Conservation (phyloP, 352 stramenopile genomes). For the Pythium utonaiense region DNA sequence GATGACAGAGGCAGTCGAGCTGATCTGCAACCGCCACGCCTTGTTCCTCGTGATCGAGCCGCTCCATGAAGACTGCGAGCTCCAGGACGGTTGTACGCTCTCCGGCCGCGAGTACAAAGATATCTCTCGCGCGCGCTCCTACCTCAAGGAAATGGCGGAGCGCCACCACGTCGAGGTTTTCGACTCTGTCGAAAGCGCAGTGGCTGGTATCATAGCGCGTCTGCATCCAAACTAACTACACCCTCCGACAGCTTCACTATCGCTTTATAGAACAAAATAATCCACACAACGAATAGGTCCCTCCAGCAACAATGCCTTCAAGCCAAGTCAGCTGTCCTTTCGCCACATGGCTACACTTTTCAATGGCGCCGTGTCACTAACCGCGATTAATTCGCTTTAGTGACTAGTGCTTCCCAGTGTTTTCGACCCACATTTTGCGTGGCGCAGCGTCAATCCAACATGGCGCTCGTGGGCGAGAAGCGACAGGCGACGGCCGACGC, state of each 20-base stretch:
- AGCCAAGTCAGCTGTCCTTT: too few species aligned
- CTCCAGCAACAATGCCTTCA: too few species aligned
- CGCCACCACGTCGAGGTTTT: conserved; percentile 79
- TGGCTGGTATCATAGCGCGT: conserved; percentile 61
- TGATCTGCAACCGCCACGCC: conserved; percentile 63
- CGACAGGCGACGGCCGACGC: not conserved
- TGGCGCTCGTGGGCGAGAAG: conserved; percentile 14
- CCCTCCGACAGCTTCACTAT: not conserved
- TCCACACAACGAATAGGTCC: too few species aligned
- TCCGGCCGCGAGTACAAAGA: conserved; percentile 77
- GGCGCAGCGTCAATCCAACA: conserved; percentile 12
- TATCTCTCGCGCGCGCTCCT: conserved; percentile 64
- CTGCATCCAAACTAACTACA: conserved; percentile 22
- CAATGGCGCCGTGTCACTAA: not conserved
- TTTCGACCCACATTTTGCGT: not conserved
- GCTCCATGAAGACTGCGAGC: conserved; percentile 53
- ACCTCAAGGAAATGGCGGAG: conserved; percentile 84
- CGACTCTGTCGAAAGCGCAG: conserved; percentile 49
- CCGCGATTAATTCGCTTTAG: not conserved
- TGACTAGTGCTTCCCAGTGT: not conserved
- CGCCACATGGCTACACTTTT: conserved; percentile 1
- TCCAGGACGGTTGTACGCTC: conserved; percentile 46
- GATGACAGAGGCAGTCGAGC: conserved; percentile 80
- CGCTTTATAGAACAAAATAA: not conserved
- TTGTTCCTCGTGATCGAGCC: conserved; percentile 80